phyloP scores from a whole-genome alignment of 2,329 filamentous ascomycete genomes.

The Botrytis galanthina region DNA sequence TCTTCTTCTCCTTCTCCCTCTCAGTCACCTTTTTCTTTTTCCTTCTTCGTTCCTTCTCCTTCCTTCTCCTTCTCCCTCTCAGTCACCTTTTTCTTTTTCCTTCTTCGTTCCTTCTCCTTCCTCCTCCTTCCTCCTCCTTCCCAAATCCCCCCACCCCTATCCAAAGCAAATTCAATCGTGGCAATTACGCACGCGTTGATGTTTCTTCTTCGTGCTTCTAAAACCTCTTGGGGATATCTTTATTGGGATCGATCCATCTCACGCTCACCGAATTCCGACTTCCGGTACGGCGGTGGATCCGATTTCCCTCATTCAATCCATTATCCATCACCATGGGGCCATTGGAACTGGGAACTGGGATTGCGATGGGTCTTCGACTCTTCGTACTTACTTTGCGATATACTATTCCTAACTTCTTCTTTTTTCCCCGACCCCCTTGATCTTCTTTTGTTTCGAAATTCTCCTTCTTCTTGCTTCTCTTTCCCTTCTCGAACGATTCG shows the following conservation, averaged over 20 bases:
- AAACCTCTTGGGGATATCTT: background rate
- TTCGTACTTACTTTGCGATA: background rate
- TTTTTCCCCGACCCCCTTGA: background rate
- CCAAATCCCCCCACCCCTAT: background rate
- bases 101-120: background rate
- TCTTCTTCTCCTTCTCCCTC: no score
- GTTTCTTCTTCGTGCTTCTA: background rate
- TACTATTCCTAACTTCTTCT: slow-evolving; percentile 5
- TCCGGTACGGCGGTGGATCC: background rate
- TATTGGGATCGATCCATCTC: background rate
- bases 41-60: background rate
- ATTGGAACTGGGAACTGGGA: background rate
- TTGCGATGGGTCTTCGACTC: background rate
- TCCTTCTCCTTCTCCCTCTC: no score
- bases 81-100: background rate
- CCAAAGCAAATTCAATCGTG: background rate
- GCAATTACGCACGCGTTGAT: background rate
- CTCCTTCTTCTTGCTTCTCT: background rate
- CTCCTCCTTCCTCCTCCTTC: no score
- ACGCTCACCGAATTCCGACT: background rate
- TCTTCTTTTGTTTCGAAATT: background rate
- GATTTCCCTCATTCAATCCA: background rate
- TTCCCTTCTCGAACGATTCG: slow-evolving; percentile 1
- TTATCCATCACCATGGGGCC: background rate
- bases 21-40: background rate